Conservation (phyloP, 1,284 basidiomycete genomes). For the Thelephora terrestris region DNA sequence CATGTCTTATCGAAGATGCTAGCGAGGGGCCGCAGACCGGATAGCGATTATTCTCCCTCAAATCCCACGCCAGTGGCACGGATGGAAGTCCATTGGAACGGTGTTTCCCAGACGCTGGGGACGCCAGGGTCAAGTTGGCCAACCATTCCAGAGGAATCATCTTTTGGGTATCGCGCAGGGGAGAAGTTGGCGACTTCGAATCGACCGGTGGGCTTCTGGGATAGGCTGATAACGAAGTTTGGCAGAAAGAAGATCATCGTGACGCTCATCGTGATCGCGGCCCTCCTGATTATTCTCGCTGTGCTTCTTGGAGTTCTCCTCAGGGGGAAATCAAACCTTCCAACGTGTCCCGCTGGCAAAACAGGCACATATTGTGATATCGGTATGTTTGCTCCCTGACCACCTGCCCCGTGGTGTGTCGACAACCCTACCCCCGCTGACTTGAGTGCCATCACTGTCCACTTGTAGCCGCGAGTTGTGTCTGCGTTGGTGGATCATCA, state of each 20-base stretch:
- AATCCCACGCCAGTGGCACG: too few species aligned
- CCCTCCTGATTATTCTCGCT: constrained; percentile 31
- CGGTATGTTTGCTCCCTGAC: constrained; percentile 27
- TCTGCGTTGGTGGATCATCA: constrained; percentile 33
- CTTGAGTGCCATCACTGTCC: neutral
- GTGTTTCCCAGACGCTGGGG: neutral
- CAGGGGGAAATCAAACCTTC: constrained; percentile 16
- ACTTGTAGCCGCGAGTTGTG: constrained; percentile 45
- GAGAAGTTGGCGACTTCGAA: too few species aligned
- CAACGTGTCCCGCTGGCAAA: constrained; percentile 30
- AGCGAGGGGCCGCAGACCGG: constrained; percentile 42
- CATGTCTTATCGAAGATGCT: constrained; percentile 36
- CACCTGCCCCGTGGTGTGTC: neutral
- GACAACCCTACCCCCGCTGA: too few species aligned
- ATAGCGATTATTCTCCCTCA: constrained; percentile 23
- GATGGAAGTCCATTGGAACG: too few species aligned
- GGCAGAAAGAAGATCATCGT: constrained; percentile 16
- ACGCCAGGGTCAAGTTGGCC: constrained; percentile 2
- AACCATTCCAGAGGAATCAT: neutral
- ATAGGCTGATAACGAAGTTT: constrained; percentile 3
- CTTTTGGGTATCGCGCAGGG: too few species aligned
- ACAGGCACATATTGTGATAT: constrained; percentile 44
- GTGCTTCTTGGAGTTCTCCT: constrained; percentile 30
- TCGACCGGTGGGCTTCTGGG: neutral
- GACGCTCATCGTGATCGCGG: constrained; percentile 17